These are phyloP conservation scores for Pichia kudriavzevii DNA, from an alignment of 1,139 yeast species.

Conservation along the genomic window DNA sequence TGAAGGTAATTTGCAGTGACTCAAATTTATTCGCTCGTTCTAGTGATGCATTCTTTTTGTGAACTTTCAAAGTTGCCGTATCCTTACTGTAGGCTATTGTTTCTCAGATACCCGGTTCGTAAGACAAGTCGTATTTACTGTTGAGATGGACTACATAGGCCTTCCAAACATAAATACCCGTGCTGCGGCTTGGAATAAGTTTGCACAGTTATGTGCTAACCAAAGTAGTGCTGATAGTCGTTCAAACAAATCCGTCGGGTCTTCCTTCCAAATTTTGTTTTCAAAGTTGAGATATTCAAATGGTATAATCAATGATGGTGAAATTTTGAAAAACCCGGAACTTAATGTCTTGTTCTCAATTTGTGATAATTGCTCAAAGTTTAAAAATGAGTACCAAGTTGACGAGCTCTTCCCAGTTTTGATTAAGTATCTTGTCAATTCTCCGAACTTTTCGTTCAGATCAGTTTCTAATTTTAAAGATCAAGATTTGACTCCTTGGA, in stretches of 20 bases:
- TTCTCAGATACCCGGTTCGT: too few relatives aligned
- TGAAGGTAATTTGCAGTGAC: too few relatives aligned
- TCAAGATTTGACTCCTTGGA: constrained; percentile 28
- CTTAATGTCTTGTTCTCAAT: constrained; percentile 67
- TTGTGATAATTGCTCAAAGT: constrained; percentile 43
- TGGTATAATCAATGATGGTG: constrained; percentile 13
- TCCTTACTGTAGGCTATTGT: too few relatives aligned
- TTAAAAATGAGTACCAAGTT: constrained; percentile 43
- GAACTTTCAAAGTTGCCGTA: too few relatives aligned
- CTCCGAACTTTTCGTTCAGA: constrained; percentile 41
- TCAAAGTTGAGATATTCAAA: constrained; percentile 26
- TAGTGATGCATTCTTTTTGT: too few relatives aligned
- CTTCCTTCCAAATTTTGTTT: constrained; percentile 31
- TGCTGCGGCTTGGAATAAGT: constrained; percentile 50
- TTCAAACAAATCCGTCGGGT: constrained; percentile 19
- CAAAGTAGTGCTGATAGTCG: constrained; percentile 14
- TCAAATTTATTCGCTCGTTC: too few relatives aligned
- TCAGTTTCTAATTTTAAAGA: constrained; percentile 21
- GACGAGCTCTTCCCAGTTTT: constrained; percentile 45
- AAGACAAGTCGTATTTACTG: too few relatives aligned
- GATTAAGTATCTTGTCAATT: constrained; percentile 49
- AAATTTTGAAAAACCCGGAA: constrained; percentile 31
- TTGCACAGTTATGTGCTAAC: constrained; percentile 34
- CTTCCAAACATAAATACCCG: constrained; percentile 34
- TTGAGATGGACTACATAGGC: constrained; percentile 18